phyloP scores from a whole-genome alignment of 202 grass and related monocot genomes.

The Thinopyrum obtusiflorum region DNA sequence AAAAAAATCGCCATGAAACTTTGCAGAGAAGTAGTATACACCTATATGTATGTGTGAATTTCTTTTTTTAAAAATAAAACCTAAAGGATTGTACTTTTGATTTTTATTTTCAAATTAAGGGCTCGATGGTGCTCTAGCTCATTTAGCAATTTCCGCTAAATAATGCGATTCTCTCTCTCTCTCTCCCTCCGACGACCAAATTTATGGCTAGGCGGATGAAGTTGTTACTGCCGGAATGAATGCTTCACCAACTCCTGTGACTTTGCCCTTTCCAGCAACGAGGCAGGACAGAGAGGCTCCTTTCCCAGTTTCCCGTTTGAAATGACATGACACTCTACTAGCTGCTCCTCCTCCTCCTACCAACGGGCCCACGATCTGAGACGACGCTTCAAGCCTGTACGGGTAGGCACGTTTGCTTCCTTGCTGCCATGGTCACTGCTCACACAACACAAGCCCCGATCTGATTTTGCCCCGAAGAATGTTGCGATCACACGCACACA shows the following conservation, averaged over 20 bases:
- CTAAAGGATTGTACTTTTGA: no score
- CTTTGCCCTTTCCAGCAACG: neutral
- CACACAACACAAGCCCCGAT: neutral
- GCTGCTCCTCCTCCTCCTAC: neutral
- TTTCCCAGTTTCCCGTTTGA: slow-evolving; percentile 3
- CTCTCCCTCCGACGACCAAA: neutral
- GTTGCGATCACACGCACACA: no score
- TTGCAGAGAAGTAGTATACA: no score
- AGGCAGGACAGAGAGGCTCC: neutral
- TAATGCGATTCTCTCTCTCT: no score
- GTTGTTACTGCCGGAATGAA: neutral
- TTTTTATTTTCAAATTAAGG: no score
- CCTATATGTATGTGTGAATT: no score
- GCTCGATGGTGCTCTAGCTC: no score
- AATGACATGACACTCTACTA: slow-evolving; percentile 1
- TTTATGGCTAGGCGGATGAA: neutral
- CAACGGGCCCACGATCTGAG: neutral
- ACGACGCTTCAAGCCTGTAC: neutral
- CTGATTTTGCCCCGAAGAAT: neutral
- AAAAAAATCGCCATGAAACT: no score
- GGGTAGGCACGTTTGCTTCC: neutral
- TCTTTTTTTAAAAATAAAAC: no score
- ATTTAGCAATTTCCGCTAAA: no score
- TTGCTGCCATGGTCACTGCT: neutral
- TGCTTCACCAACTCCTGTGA: neutral